phyloP scores from a whole-genome alignment of 2,329 filamentous ascomycete species.

The Fusarium nurragi region DNA sequence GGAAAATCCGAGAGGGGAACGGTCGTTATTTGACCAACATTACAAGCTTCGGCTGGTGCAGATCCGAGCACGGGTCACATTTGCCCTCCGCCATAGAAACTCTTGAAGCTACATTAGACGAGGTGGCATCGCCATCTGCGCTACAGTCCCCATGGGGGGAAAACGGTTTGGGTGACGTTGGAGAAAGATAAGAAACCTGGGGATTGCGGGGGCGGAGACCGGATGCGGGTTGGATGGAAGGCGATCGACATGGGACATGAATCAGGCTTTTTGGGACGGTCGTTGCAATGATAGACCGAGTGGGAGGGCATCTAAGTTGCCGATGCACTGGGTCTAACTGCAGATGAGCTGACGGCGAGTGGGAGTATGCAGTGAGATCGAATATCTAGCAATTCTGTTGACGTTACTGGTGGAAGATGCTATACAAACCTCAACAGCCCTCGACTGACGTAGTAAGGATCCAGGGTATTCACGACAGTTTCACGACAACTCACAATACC shows the following conservation, averaged over 20 bases:
- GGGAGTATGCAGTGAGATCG: background rate
- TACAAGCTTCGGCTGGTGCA: conserved; percentile 20
- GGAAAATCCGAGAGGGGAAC: background rate
- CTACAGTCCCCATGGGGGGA: conserved; percentile 35
- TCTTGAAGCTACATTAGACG: background rate
- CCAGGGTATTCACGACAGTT: background rate
- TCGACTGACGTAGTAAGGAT: background rate
- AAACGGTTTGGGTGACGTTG: conserved; percentile 13
- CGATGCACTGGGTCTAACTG: background rate
- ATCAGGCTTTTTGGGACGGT: conserved; percentile 19
- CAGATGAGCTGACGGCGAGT: background rate
- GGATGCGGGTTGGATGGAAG: conserved; percentile 6
- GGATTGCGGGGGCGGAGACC: conserved; percentile 30
- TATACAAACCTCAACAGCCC: background rate
- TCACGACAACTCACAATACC: background rate
- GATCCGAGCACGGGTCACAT: conserved; percentile 21
- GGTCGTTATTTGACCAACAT: conserved; percentile 20
- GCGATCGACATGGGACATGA: conserved; percentile 17
- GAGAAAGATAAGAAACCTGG: conserved; percentile 34
- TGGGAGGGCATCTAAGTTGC: conserved; percentile 1
- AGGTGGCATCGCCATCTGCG: conserved; percentile 12
- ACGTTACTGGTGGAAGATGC: background rate
- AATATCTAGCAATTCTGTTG: background rate
- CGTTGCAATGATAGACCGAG: conserved; percentile 38
- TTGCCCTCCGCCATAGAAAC: background rate